Conservation (phyloP, 2,329 filamentous ascomycete genomes). For the Monilinia fructicola region DNA sequence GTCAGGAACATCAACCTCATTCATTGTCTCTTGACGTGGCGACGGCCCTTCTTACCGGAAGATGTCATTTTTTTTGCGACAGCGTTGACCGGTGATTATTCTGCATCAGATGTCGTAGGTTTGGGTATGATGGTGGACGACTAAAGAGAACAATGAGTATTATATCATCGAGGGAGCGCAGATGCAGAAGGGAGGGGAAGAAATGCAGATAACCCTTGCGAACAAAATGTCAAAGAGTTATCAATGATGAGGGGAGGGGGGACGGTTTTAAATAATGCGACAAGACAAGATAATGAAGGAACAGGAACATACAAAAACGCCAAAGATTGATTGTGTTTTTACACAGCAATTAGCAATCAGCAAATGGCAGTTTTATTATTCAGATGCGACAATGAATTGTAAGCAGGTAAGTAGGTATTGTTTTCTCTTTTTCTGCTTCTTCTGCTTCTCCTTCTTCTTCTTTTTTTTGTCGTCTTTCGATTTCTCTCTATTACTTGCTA, state of each 20-base stretch:
- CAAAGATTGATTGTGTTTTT: slow-evolving; percentile 9
- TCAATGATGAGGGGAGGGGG: slow-evolving; percentile 7
- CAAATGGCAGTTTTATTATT: not conserved
- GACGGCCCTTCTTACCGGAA: slow-evolving; percentile 44
- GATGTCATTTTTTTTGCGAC: slow-evolving; percentile 42
- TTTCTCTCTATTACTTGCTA: slow-evolving; percentile 8
- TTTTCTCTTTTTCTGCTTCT: too few species aligned
- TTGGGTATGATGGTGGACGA: not conserved
- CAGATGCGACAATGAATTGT: not conserved
- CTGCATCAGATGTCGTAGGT: slow-evolving; percentile 18
- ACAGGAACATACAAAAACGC: slow-evolving; percentile 14
- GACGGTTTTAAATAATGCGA: slow-evolving; percentile 11
- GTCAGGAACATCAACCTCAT: slow-evolving; percentile 35
- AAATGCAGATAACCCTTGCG: slow-evolving; percentile 27
- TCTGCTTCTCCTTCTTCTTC: too few species aligned
- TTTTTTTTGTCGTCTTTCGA: not conserved
- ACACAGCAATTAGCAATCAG: slow-evolving; percentile 5
- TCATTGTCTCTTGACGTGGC: slow-evolving; percentile 41
- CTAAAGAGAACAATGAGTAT: slow-evolving; percentile 21
- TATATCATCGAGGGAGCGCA: slow-evolving; percentile 14
- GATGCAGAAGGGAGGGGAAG: slow-evolving; percentile 23
- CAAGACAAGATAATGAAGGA: not conserved
- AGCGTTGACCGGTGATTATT: slow-evolving; percentile 18
- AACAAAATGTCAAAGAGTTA: slow-evolving; percentile 29
- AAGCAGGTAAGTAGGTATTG: too few species aligned